These are phyloP conservation scores for Darksidea phi DNA, from an alignment of 495 filamentous ascomycete species.

Conservation along the genomic window DNA sequence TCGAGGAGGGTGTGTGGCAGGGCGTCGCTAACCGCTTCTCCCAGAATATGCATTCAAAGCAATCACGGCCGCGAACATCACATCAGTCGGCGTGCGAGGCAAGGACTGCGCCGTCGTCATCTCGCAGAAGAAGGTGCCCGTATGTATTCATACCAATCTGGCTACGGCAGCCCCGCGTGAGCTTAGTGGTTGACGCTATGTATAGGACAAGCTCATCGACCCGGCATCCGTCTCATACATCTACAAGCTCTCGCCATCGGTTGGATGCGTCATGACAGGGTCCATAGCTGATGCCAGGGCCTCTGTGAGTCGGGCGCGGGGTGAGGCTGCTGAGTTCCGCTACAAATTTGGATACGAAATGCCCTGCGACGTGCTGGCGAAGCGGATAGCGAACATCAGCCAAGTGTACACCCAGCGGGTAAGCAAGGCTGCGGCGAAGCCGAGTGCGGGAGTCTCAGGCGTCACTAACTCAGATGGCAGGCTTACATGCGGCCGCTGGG, in stretches of 20 bases:
- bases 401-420: slow-evolving; percentile 98
- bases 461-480: slow-evolving; percentile 49
- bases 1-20: not conserved
- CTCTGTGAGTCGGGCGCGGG: slow-evolving; percentile 84
- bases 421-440: slow-evolving; percentile 42
- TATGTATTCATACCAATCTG: slow-evolving; percentile 49
- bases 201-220: slow-evolving; percentile 96
- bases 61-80: slow-evolving; percentile 98
- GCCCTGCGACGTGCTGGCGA: slow-evolving; percentile 94
- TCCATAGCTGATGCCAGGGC: slow-evolving; percentile 97
- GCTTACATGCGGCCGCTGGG: slow-evolving; percentile 98
- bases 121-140: slow-evolving; percentile 99
- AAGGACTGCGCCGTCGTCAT: slow-evolving; percentile 96
- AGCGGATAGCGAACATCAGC: slow-evolving; percentile 96
- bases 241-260: slow-evolving; percentile 92
- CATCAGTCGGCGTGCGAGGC: slow-evolving; percentile 90
- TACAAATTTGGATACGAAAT: slow-evolving; percentile 99
- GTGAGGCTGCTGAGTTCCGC: slow-evolving; percentile 93
- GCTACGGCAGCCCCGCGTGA: not conserved
- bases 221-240: slow-evolving; percentile 95
- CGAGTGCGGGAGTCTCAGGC: slow-evolving; percentile 8
- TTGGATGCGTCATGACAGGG: slow-evolving; percentile 97
- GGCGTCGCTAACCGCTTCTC: slow-evolving; percentile 1
- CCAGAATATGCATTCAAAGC: slow-evolving; percentile 99
- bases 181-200: slow-evolving; percentile 1